Evolutionary conservation across 2,329 filamentous ascomycete species (phyloP).

Genomic region (Aspergillus sergii): DNA sequence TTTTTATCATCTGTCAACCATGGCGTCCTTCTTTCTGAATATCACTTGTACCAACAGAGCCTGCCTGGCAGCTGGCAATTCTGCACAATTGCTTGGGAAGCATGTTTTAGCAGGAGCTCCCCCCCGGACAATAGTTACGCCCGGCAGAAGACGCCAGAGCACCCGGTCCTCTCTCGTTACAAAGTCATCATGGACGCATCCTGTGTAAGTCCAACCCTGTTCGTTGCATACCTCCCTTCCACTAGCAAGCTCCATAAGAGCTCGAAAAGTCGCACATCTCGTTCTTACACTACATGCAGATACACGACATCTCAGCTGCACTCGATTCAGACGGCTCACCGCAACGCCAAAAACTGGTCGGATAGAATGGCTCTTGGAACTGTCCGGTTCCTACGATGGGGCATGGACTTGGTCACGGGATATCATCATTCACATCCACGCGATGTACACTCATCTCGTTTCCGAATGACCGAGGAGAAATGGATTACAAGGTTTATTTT

Average conservation of each 20-base stretch:
- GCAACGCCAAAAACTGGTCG: slow-evolving; percentile 69
- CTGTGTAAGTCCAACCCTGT: background rate
- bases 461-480: slow-evolving; percentile 76
- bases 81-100: background rate
- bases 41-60: background rate
- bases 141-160: background rate
- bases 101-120: background rate
- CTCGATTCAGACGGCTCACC: slow-evolving; percentile 60
- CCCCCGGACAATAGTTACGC: background rate
- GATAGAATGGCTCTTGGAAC: slow-evolving; percentile 79
- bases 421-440: slow-evolving; percentile 69
- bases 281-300: slow-evolving; percentile 55
- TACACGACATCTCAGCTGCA: slow-evolving; percentile 67
- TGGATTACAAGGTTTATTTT: slow-evolving; percentile 92
- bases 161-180: background rate
- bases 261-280: background rate
- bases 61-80: background rate
- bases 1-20: background rate
- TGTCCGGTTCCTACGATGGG: slow-evolving; percentile 74
- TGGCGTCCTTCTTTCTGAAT: background rate
- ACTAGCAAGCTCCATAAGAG: background rate
- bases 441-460: slow-evolving; percentile 54
- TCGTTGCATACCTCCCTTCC: background rate
- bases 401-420: slow-evolving; percentile 80
- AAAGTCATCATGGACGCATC: background rate